Base-by-base conservation (phyloP, 2,329 filamentous ascomycete genomes). In the Cytospora piceicola region DNA sequence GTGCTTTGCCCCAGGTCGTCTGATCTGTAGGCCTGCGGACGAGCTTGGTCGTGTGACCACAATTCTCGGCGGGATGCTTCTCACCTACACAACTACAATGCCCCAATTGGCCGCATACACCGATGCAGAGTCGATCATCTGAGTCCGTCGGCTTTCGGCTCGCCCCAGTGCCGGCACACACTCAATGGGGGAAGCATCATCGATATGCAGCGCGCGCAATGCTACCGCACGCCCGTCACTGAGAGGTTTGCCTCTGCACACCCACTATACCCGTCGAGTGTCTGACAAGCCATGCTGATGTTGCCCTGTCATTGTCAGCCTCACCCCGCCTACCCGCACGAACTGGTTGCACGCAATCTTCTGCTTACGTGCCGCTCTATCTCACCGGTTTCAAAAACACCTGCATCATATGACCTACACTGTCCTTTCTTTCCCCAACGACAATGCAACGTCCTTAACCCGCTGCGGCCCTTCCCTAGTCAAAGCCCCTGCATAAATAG, bases 1-100 rank as follows among this genome's bases (percentile, higher is more conserved):
- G 11, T 57, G 61, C 53, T 29, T 39, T 57, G 53, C 22, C 57
- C 32, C 52, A 57, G 64, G 66, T 68, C 66, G 52, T 56, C 66
- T 66, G 66, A 66, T 64, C 66, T 12, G 36, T 49, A 46, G 27
- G 36, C 51, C 55, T 68, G 66, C 63, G 64, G 59, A 66, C 39
- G 63, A 57, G 27, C 20, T 32, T 60, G 36, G 66, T 68, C 64
- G 66, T 68, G 66, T 66, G 66, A 68, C 66, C 63, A 58, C 59
- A 39, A 53, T 39, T 30, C 55, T 42, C 55, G 39, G 59, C 58
- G 55, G 34, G 39, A 63, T 42, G 63, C 42, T 42, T 56, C 52
- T 60, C 20, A 52, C 22, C n/a, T 42, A 20, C 39, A 20, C 39
- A 42, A 15, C 39, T 14, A 36, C 34, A 52, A 34, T 51, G 60